These are phyloP conservation scores for Nephelium lappaceum DNA, from an alignment of 345 rosid species.

Conservation along the genomic window DNA sequence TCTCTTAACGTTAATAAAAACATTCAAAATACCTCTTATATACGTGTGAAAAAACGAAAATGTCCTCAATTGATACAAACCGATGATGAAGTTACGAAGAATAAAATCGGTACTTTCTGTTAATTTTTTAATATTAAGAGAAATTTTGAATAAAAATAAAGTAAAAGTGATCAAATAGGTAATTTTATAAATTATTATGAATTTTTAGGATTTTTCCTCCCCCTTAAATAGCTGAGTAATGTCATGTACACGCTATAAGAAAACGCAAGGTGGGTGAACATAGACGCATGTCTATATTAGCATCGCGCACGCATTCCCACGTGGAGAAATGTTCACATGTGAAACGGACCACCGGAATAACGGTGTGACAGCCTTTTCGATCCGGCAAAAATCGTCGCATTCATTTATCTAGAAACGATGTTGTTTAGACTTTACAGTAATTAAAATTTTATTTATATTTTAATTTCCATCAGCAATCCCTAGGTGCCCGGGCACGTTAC, in stretches of 20 bases:
- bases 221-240: slow-evolving; percentile 14
- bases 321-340: not conserved
- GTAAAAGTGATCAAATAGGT: no score
- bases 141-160: no score
- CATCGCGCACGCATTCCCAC: slow-evolving; percentile 24
- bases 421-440: not conserved
- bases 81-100: no score
- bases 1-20: no score
- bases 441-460: not conserved
- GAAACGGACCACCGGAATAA: not conserved
- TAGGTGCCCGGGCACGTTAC: slow-evolving; percentile 35
- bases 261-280: slow-evolving; percentile 30
- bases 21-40: no score
- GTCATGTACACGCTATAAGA: slow-evolving; percentile 25
- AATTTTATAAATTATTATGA: no score
- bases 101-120: no score
- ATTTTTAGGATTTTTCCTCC: no score
- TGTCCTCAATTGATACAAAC: no score
- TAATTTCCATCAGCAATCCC: slow-evolving; percentile 24
- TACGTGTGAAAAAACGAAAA: no score
- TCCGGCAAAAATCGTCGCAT: not conserved
- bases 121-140: no score
- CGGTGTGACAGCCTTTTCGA: not conserved
- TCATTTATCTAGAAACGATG: not conserved
- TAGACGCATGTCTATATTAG: slow-evolving; percentile 22